Evolutionary conservation across 176 grass and related monocot species (phyloP).

Genomic region (Cenchrus fungigraminus): DNA sequence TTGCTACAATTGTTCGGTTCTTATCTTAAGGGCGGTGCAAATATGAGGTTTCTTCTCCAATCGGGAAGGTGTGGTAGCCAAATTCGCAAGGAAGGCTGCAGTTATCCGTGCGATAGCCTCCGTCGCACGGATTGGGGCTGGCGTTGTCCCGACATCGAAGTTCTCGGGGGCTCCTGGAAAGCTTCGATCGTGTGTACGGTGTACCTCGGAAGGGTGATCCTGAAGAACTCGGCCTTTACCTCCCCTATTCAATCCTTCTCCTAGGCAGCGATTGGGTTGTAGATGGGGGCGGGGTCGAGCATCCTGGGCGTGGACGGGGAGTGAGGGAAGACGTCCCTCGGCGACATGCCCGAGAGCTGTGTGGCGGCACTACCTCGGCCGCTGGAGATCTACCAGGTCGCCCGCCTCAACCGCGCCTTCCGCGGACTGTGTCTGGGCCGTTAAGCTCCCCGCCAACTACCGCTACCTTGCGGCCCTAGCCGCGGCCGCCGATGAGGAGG

Average conservation of each 20-base stretch:
- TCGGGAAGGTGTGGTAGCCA: background rate
- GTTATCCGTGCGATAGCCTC: slow-evolving; percentile 2
- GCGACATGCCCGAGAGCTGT: slow-evolving; percentile 97
- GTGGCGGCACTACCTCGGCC: slow-evolving; percentile 79
- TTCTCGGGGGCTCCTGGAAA: background rate
- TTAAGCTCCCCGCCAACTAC: slow-evolving; percentile 80
- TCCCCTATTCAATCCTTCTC: slow-evolving; percentile 12
- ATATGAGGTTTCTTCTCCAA: slow-evolving; percentile 27
- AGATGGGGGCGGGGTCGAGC: slow-evolving; percentile 85
- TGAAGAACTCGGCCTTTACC: background rate
- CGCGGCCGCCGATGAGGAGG: slow-evolving; percentile 53
- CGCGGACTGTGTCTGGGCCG: slow-evolving; percentile 76
- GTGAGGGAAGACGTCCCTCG: slow-evolving; percentile 64
- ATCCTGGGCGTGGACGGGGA: slow-evolving; percentile 56
- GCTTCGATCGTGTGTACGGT: slow-evolving; percentile 4
- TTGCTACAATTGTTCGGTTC: slow-evolving; percentile 30
- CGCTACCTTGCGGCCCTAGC: slow-evolving; percentile 67
- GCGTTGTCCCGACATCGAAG: background rate
- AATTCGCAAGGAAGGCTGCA: slow-evolving; percentile 20
- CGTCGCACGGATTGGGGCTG: slow-evolving; percentile 1
- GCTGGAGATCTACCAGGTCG: slow-evolving; percentile 86
- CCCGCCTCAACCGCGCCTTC: slow-evolving; percentile 70
- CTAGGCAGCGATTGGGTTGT: slow-evolving; percentile 23
- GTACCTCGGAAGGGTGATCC: background rate
- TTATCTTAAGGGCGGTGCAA: slow-evolving; percentile 28